Evolutionary conservation across 2,329 filamentous ascomycete genomes (phyloP).

Genomic region (Fusarium sp.): DNA sequence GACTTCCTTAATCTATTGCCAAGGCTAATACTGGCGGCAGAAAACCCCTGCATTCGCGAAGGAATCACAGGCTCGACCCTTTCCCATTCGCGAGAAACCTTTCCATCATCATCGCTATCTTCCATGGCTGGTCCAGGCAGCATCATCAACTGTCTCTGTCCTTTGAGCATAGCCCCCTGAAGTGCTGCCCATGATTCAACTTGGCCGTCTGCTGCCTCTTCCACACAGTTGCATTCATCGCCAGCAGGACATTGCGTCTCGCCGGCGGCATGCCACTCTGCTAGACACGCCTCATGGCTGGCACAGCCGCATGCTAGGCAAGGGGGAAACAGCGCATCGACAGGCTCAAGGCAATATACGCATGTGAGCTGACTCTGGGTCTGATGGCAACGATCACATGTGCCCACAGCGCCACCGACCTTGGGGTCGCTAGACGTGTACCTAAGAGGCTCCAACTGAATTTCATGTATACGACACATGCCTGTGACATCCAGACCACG

Average conservation of each 20-base stretch:
- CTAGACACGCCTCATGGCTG: slow-evolving; percentile 68
- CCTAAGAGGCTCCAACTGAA: slow-evolving; percentile 68
- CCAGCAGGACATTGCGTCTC: slow-evolving; percentile 70
- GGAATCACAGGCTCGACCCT: slow-evolving; percentile 43
- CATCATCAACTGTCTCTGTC: slow-evolving; percentile 40
- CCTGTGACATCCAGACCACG: slow-evolving; percentile 72
- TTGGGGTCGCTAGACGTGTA: slow-evolving; percentile 57
- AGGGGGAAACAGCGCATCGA: slow-evolving; percentile 69
- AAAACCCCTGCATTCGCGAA: slow-evolving; percentile 41
- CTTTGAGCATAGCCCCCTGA: slow-evolving; percentile 53
- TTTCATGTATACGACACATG: slow-evolving; percentile 71
- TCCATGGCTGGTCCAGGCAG: slow-evolving; percentile 49
- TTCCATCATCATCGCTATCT: slow-evolving; percentile 47
- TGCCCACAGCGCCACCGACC: slow-evolving; percentile 61
- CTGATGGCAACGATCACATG: slow-evolving; percentile 64
- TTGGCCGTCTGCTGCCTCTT: slow-evolving; percentile 66
- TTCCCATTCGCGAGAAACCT: slow-evolving; percentile 46
- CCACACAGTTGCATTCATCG: slow-evolving; percentile 72
- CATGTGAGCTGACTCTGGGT: slow-evolving; percentile 69
- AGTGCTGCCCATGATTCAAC: slow-evolving; percentile 71
- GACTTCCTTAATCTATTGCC: slow-evolving; percentile 62
- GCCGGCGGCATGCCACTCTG: slow-evolving; percentile 68
- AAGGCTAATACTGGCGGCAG: slow-evolving; percentile 60
- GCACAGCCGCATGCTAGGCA: slow-evolving; percentile 73
- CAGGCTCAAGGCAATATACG: slow-evolving; percentile 71